Evolutionary conservation across 495 filamentous ascomycete genomes (phyloP), one percentile per base, ranked within the genome.

Genomic region (Penicillium paradoxum): DNA sequence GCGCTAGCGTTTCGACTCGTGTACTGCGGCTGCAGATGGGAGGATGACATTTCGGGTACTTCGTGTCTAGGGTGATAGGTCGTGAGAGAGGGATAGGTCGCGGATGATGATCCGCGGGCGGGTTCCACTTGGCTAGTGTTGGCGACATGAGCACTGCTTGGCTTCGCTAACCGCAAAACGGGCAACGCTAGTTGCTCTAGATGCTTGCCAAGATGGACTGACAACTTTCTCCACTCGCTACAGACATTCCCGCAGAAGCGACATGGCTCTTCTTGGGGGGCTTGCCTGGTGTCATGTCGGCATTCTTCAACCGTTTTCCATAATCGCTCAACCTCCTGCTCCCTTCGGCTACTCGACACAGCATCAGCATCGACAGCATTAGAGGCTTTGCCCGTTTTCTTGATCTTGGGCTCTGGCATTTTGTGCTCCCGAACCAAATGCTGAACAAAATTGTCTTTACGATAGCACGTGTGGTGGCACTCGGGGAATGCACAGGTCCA

Each of bases 351-450:
- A 73, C 83, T 66, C 70, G 68, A 71, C 54, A 60, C 58, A 47
- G 53, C 55, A 45, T 63, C 55, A 11, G 34, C 34, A 9, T 44
- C 41, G 6, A 15, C 40, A 11, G 22, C 5, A 9, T 34, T 46
- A 13, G 64, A 68, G 6, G 65, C 62, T 43, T 75, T 78, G 29
- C 65, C 49, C 4, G 40, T 58, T 45, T 70, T 74, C 53, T 72
- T 74, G 41, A 59, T 45, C 56, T 82, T 90, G 15, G 91, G 91
- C 60, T 96, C 92, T 3, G 81, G 74, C 59, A 88, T 81, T 68
- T 95, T 95, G 67, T 97, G 92, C 69, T 97, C 92, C 30, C 91
- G 88, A 19, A 95, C 89, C 10, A 96, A 80, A 72, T 97, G 92
- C 59, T 97, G 90, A 14, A 96, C 80, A 66, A 97, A 97, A 64